Base-by-base conservation (phyloP, 192 early-diverging fungal species). In the Jimgerdemannia flammicorona region DNA sequence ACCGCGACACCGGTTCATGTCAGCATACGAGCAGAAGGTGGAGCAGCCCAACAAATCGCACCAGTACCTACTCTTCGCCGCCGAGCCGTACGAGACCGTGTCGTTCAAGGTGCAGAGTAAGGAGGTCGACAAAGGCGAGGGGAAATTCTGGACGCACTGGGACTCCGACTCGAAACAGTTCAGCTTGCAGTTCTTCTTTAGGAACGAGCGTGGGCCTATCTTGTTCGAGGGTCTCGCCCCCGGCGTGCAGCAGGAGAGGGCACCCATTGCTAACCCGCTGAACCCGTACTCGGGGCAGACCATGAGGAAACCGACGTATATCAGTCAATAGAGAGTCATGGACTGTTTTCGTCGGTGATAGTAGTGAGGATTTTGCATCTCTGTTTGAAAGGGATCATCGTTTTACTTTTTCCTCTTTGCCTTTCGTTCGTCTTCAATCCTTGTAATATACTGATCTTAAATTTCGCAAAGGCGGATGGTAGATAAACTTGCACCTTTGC, bases 1-100 rank as follows among this genome's bases (percentile, higher is more conserved):
- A 70, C 97, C 97, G 40, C 86, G 92, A 39, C 93, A 97, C 74
- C 88, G 97, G 44, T 99, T 99, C 84, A 99, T 99, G 97, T 92
- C 91, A 3, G 95, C 96, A 0, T 99, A 93, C 76, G 97, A 99
- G 83, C 97, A 99, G 80, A 90, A 90, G 65, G 84, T 95, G 3
- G 96, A 99, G 78, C 85, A 88, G 20, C 95, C 96, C 39, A 94
- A 93, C 72, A 89, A 93, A 74, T 87, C 92, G 39, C 92, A 92
- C 79, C 97, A 99, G 84, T 99, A 99, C 73, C 77, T 99, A 71
- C 73, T 99, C 18, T 90, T 99, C 85, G 97, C 97, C 2, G 96
- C 95, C 0, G 96, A 97, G 79, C 97, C 96, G 4, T 99, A 99
- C 77, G 96, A 98, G 80, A 96, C 91, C 0, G 92, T 98, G 70